Evolutionary conservation across 208 protist species (phyloP), one percentile per base, ranked within the genome.

Genomic region (Jaenimonas drosophilae): DNA sequence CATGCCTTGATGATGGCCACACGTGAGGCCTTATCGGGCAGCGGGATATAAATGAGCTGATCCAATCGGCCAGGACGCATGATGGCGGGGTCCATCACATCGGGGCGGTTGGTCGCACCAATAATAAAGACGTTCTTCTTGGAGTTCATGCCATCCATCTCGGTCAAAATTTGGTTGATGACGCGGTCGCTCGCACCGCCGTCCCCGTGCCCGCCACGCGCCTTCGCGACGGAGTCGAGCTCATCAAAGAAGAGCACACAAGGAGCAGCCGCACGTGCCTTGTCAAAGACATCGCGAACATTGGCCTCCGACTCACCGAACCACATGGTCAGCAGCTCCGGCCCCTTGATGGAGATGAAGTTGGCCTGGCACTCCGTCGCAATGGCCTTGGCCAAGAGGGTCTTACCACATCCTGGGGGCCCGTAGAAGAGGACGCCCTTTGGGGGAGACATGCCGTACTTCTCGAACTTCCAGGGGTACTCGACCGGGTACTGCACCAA

Each of bases 211-310:
- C 72, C 54, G 44, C 98, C 98, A 63, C 99, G 93, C 20, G 96
- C 63, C 64, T 96, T 91, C 20, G 98, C 98, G 41, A 99, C 99
- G 1, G 97, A 99, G 77, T 99, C 99, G 27, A 99, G 76, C 70
- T 99, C 99, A 77, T 99, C 99, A 73, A 99, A 99, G 91, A 99
- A 99, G 28, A 99, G 90, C 19, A 99, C 98, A 78, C 99, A 99
- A 27, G 99, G 99, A 11, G 98, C 93, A 4, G 98, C 97, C 23
- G 70, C 38, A 40, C 99, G 80, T 14, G 99, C 99, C 83, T 99
- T 99, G 87, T 99, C 98, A 77, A 99, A 99, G 33, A 99, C 76
- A 45, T 99, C 96, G 58, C 99, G 86, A 16, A 99, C 98, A 63
- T 99, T 99, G n/a, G 97, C 88, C 84, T 99, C 98, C 28, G 97